Evolutionary conservation across 148 eudicot species (phyloP), one percentile per base, ranked within the genome.

Genomic region (Heliosperma pusillum): DNA sequence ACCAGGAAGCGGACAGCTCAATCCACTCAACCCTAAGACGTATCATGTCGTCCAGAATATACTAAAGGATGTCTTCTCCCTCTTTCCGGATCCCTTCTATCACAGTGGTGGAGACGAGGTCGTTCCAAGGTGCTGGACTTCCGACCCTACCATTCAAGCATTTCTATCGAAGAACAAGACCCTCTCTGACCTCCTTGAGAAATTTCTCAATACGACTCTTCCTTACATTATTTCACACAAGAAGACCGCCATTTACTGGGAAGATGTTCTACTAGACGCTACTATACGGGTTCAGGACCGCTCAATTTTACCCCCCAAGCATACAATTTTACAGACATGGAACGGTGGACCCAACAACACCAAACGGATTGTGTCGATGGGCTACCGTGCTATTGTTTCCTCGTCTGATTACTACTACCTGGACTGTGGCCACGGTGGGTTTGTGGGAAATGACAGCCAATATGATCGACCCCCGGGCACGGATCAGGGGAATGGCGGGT

Each of bases 351-450:
- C 90, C 0, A 53, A 8, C 3, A 95, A 92, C 84, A 90, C 91
- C 10, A 95, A 90, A 73, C 77, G 81, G 44, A 70, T 95, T 2
- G 98, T 92, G 10, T 62, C 79, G 4, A 75, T 91, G 4, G 98
- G 98, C 17, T 92, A 91, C 61, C 85, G 91, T 4, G 90, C 81
- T 1, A 95, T 95, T 17, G 97, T 95, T 40, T 92, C 98, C 0
- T 87, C 96, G 0, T 57, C 93, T 0, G 97, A 90, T 21, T 95
- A 83, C 81, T 95, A 92, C 68, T 95, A 95, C 79, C 74, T 95
- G 74, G 97, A 95, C 58, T 95, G 98, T 17, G 98, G 98, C n/a
- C 98, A 95, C 29, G 98, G 98, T 1, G 84, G 69, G 42, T 95
- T 87, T 21, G 73, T 87, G 4, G 96, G 98, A 27, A 95, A 95